Conservation (phyloP, 2,329 filamentous ascomycete species). For the Colletotrichum sp. region DNA sequence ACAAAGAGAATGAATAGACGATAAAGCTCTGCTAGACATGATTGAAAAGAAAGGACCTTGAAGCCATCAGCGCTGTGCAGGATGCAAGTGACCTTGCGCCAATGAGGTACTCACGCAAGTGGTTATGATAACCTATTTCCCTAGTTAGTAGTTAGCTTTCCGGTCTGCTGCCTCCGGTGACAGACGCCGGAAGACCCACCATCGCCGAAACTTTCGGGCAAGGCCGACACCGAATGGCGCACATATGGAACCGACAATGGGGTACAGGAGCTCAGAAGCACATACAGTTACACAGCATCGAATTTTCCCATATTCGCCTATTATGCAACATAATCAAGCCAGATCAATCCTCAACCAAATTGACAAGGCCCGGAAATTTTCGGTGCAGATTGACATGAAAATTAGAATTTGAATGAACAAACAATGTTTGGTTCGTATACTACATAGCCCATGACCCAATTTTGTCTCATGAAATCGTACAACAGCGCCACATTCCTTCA, state of each 20-base stretch:
- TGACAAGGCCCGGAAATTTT: rapidly evolving
- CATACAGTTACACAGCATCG: too few species aligned
- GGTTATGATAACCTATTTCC: neutral
- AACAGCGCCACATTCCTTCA: neutral
- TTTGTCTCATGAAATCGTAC: neutral
- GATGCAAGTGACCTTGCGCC: neutral
- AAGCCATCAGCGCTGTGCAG: neutral
- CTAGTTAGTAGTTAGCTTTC: neutral
- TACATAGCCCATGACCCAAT: neutral
- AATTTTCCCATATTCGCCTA: too few species aligned
- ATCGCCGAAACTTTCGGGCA: neutral
- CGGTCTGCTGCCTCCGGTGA: neutral
- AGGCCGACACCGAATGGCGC: neutral
- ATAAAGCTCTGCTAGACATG: neutral
- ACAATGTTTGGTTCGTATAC: neutral
- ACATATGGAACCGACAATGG: rapidly evolving
- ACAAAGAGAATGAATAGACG: neutral
- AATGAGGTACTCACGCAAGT: neutral
- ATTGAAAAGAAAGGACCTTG: neutral
- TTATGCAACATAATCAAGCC: too few species aligned
- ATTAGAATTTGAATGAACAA: too few species aligned
- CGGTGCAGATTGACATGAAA: too few species aligned
- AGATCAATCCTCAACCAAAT: rapidly evolving
- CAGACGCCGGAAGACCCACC: neutral
- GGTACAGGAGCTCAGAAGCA: neutral